These are phyloP conservation scores for Penicillium verhagenii DNA, from an alignment of 495 filamentous ascomycete genomes.

Conservation along the genomic window DNA sequence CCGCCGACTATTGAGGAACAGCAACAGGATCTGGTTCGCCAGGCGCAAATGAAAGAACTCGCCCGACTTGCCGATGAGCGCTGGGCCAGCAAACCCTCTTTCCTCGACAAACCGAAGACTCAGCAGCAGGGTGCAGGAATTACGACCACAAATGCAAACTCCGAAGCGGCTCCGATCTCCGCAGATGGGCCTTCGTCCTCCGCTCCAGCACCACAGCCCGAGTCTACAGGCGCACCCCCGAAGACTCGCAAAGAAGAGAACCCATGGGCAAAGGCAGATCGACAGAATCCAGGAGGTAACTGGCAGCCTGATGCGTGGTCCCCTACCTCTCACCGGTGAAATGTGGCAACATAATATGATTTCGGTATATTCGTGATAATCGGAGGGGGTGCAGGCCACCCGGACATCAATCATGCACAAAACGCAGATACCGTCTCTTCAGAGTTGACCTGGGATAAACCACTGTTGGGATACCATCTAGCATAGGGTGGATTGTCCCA, in stretches of 20 bases:
- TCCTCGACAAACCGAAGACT: conserved; percentile 55
- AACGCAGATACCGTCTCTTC: not conserved
- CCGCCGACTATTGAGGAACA: conserved; percentile 79
- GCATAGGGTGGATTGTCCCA: not conserved
- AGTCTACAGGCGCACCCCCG: conserved; percentile 14
- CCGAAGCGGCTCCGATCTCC: not conserved
- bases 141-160: conserved; percentile 1
- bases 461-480: not conserved
- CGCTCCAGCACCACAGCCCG: conserved; percentile 3
- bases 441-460: not conserved
- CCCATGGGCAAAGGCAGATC: conserved; percentile 57
- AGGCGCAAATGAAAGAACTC: conserved; percentile 66
- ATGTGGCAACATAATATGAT: not conserved
- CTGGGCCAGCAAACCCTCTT: conserved; percentile 76
- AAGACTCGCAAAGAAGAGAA: conserved; percentile 40
- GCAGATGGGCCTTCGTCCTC: not conserved
- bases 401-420: not conserved
- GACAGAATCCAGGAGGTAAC: conserved; percentile 58
- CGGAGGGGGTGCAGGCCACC: not conserved
- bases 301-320: conserved; percentile 80
- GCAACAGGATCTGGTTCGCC: conserved; percentile 62
- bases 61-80: conserved; percentile 79
- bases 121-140: conserved; percentile 43
- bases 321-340: conserved; percentile 39
- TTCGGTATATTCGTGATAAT: not conserved